Conservation (phyloP, 192 early-diverging fungal genomes). For the Dimargaris verticillata region DNA sequence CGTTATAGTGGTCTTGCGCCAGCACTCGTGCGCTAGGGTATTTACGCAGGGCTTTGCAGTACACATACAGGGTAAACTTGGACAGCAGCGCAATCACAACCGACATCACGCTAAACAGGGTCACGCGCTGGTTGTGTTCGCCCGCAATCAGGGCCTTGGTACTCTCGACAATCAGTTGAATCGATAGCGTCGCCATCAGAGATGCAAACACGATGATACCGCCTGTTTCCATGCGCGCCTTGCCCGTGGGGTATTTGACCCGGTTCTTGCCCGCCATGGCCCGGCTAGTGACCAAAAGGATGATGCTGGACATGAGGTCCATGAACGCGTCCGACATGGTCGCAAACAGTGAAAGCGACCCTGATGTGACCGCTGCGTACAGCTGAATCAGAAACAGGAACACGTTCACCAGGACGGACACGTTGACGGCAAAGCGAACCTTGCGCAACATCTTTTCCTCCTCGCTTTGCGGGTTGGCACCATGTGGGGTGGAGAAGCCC, state of each 20-base stretch:
- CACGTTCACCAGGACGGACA: slow-evolving; percentile 49
- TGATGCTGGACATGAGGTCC: slow-evolving; percentile 53
- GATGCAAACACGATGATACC: slow-evolving; percentile 65
- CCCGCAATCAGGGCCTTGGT: slow-evolving; percentile 32
- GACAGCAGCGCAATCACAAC: slow-evolving; percentile 36
- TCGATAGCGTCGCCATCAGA: slow-evolving; percentile 57
- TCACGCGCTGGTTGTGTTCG: slow-evolving; percentile 28
- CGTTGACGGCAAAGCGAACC: slow-evolving; percentile 43
- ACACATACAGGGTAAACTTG: slow-evolving; percentile 46
- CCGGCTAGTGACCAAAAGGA: slow-evolving; percentile 37
- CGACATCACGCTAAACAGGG: slow-evolving; percentile 28
- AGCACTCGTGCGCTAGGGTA: slow-evolving; percentile 41
- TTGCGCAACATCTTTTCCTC: slow-evolving; percentile 18
- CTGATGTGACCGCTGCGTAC: slow-evolving; percentile 54
- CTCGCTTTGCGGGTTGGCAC: slow-evolving; percentile 13
- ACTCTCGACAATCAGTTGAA: slow-evolving; percentile 52
- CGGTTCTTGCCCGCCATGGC: slow-evolving; percentile 24
- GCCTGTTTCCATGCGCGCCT: slow-evolving; percentile 55
- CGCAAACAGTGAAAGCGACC: slow-evolving; percentile 58
- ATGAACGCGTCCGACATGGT: slow-evolving; percentile 70
- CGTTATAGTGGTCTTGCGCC: slow-evolving; percentile 58
- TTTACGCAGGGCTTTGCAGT: slow-evolving; percentile 43
- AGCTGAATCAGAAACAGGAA: slow-evolving; percentile 47
- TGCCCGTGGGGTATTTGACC: slow-evolving; percentile 59
- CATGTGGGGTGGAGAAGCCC: neutral